phyloP scores from a whole-genome alignment of 768 basidiomycete species.

The Leccinum barrowsii region DNA sequence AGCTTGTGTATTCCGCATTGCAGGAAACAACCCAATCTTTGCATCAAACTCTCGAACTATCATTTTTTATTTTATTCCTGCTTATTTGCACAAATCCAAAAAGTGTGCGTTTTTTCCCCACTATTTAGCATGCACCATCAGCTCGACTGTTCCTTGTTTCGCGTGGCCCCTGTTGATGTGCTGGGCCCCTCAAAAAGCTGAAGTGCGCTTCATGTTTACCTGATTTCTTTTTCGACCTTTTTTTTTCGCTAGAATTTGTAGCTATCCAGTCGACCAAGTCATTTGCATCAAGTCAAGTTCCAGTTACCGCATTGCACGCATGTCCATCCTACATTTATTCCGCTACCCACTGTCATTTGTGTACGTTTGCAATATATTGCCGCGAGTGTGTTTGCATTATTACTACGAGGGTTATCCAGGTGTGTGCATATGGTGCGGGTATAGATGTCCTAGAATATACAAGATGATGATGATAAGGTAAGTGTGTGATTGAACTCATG shows the following conservation, averaged over 20 bases:
- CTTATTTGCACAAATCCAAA: constrained; percentile 34
- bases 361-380: constrained; percentile 27
- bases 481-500: constrained; percentile 9
- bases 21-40: constrained; percentile 29
- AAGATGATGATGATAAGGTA: constrained; percentile 12
- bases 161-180: constrained; percentile 12
- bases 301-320: constrained; percentile 22
- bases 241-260: constrained; percentile 26
- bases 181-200: constrained; percentile 23
- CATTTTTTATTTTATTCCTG: constrained; percentile 31
- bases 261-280: constrained; percentile 16
- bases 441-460: constrained; percentile 23
- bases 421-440: constrained; percentile 7
- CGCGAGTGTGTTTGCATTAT: constrained; percentile 22
- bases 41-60: constrained; percentile 31
- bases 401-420: neutral
- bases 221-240: constrained; percentile 9
- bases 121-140: constrained; percentile 30
- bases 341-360: constrained; percentile 30
- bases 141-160: constrained; percentile 20
- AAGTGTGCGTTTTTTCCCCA: constrained; percentile 21
- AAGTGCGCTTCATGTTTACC: constrained; percentile 28
- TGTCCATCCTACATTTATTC: constrained; percentile 22
- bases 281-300: constrained; percentile 26
- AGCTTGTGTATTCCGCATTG: constrained; percentile 21